A percentile compares a stretch with the other conserved stretches of the same genome.
These are phyloP conservation scores for Metschnikowia aberdeeniae DNA, from an alignment of 805 yeast species.

Conservation along the genomic window DNA sequence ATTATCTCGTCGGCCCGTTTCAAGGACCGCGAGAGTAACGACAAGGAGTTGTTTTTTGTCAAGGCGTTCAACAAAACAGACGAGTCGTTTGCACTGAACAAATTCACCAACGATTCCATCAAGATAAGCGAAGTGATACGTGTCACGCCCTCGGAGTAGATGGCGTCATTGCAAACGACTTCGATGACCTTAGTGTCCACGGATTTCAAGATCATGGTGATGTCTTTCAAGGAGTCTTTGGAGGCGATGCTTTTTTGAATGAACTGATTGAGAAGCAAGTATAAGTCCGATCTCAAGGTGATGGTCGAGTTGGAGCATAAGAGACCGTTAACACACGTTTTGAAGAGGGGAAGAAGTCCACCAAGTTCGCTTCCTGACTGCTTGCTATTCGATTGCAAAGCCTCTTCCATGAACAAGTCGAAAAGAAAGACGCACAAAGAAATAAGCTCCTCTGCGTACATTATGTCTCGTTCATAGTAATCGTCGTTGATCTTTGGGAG, in stretches of 20 bases:
- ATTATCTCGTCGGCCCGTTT: constrained; percentile 66
- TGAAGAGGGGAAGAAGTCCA: constrained; percentile 64
- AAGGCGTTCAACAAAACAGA: constrained; percentile 58
- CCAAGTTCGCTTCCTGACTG: constrained; percentile 19
- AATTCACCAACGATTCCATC: constrained; percentile 60
- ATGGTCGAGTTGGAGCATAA: constrained; percentile 65
- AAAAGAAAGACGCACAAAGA: constrained; percentile 70
- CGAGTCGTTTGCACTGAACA: constrained; percentile 44
- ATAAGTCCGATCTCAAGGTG: constrained; percentile 70
- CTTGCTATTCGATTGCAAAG: constrained; percentile 5
- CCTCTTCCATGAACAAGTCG: constrained; percentile 51
- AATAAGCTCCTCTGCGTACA: constrained; percentile 71
- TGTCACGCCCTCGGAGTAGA: constrained; percentile 71
- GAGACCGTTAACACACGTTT: constrained; percentile 71
- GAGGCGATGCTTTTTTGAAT: constrained; percentile 47
- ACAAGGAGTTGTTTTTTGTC: constrained; percentile 60
- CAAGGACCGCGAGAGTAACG: constrained; percentile 61
- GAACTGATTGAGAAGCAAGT: constrained; percentile 66
- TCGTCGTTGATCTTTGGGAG: constrained; percentile 68
- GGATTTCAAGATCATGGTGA: constrained; percentile 53
- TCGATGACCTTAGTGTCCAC: constrained; percentile 59
- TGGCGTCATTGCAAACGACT: constrained; percentile 70
- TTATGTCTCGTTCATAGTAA: constrained; percentile 61
- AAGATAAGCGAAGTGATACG: constrained; percentile 74
- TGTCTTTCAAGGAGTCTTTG: constrained; percentile 40